Conservation (phyloP, 306 rosid species). For the Lathyrus oleraceus region DNA sequence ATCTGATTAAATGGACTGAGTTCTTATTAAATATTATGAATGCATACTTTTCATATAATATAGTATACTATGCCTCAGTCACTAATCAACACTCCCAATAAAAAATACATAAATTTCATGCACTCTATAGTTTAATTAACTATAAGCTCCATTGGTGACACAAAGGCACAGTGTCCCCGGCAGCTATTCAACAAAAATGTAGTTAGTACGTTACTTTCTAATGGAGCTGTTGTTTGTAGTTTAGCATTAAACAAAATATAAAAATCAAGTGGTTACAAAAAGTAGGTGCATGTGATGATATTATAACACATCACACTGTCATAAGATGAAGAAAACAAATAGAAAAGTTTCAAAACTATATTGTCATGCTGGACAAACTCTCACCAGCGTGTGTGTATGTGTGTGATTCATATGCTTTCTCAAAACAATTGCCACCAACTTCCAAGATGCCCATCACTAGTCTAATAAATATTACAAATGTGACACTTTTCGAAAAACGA, state of each 20-base stretch:
- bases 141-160: constrained; percentile 11
- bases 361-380: constrained; percentile 44
- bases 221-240: constrained; percentile 40
- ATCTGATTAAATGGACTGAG: too few species aligned
- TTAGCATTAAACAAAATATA: constrained; percentile 31
- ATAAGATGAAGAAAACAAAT: constrained; percentile 38
- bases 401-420: constrained; percentile 44
- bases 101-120: neutral
- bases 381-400: constrained; percentile 48
- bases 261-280: constrained; percentile 38
- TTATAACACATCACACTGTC: constrained; percentile 37
- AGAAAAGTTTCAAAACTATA: constrained; percentile 23
- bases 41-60: too few species aligned
- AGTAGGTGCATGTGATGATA: constrained; percentile 43
- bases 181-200: constrained; percentile 36
- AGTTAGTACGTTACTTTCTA: constrained; percentile 35
- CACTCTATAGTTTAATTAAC: constrained; percentile 29
- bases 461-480: neutral
- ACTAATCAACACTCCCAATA: neutral
- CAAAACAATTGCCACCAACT: constrained; percentile 32
- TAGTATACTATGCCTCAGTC: too few species aligned
- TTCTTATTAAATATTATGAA: too few species aligned
- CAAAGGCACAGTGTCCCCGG: constrained; percentile 30
- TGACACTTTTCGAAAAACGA: neutral
- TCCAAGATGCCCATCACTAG: constrained; percentile 40